phyloP scores from a whole-genome alignment of 2,329 filamentous ascomycete species.

The Fusarium oligoseptatum region DNA sequence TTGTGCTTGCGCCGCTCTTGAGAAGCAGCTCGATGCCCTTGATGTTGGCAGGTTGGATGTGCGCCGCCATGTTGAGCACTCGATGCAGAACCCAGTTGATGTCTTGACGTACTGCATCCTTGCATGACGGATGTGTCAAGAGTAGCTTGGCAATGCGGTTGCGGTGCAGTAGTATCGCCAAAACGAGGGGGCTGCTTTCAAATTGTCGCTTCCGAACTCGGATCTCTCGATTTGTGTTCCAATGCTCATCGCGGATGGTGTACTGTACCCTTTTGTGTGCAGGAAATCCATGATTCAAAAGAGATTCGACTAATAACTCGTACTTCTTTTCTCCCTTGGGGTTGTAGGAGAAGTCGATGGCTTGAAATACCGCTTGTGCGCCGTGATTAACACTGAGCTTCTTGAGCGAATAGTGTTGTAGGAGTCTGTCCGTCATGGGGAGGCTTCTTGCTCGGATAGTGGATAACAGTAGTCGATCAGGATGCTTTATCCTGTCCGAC shows the following conservation, averaged over 20 bases:
- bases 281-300: not conserved
- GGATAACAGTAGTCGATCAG: not conserved
- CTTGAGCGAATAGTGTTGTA: not conserved
- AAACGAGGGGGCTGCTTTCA: not conserved
- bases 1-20: not conserved
- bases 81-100: not conserved
- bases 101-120: not conserved
- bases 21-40: not conserved
- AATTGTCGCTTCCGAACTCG: not conserved
- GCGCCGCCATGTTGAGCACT: not conserved
- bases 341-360: not conserved
- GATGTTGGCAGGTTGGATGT: not conserved
- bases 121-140: not conserved
- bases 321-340: not conserved
- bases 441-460: not conserved
- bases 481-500: not conserved
- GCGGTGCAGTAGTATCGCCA: not conserved
- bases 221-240: not conserved
- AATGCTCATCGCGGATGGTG: conserved; percentile 3
- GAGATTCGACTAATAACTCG: not conserved
- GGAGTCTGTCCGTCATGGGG: not conserved
- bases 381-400: not conserved
- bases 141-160: not conserved
- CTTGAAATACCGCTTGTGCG: not conserved
- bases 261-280: not conserved